Evolutionary conservation across 2,329 filamentous ascomycete genomes (phyloP).

Genomic region (Gnomoniopsis sp.): DNA sequence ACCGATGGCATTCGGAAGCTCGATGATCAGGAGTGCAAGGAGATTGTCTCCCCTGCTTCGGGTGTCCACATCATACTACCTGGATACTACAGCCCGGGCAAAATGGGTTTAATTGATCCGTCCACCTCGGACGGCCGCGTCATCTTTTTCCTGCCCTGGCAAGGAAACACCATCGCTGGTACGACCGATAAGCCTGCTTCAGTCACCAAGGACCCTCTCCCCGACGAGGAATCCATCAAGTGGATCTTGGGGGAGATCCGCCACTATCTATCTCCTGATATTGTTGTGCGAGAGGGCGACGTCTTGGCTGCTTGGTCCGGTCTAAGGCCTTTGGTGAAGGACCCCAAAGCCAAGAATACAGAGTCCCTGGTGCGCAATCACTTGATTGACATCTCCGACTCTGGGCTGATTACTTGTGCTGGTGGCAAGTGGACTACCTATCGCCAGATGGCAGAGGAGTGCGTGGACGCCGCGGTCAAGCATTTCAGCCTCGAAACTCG

Average conservation of each 20-base stretch:
- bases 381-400: slow-evolving; percentile 69
- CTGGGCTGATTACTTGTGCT: slow-evolving; percentile 75
- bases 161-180: slow-evolving; percentile 80
- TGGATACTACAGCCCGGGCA: slow-evolving; percentile 72
- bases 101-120: slow-evolving; percentile 81
- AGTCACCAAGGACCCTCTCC: slow-evolving; percentile 66
- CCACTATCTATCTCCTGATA: slow-evolving; percentile 72
- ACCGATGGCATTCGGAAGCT: slow-evolving; percentile 76
- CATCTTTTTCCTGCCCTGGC: slow-evolving; percentile 85
- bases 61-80: slow-evolving; percentile 82
- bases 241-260: slow-evolving; percentile 79
- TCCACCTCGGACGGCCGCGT: slow-evolving; percentile 81
- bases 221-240: slow-evolving; percentile 73
- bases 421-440: slow-evolving; percentile 90
- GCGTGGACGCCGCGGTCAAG: slow-evolving; percentile 73
- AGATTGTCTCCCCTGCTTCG: slow-evolving; percentile 76
- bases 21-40: slow-evolving; percentile 65
- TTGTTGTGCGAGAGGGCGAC: slow-evolving; percentile 69
- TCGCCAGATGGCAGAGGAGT: slow-evolving; percentile 83
- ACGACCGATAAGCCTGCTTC: slow-evolving; percentile 74
- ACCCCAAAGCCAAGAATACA: slow-evolving; percentile 77
- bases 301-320: slow-evolving; percentile 77
- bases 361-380: slow-evolving; percentile 82
- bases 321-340: slow-evolving; percentile 75
- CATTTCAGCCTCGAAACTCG: slow-evolving; percentile 58